Evolutionary conservation across 1,139 yeast genomes (phyloP).

Genomic region (Torulaspora globosa): DNA sequence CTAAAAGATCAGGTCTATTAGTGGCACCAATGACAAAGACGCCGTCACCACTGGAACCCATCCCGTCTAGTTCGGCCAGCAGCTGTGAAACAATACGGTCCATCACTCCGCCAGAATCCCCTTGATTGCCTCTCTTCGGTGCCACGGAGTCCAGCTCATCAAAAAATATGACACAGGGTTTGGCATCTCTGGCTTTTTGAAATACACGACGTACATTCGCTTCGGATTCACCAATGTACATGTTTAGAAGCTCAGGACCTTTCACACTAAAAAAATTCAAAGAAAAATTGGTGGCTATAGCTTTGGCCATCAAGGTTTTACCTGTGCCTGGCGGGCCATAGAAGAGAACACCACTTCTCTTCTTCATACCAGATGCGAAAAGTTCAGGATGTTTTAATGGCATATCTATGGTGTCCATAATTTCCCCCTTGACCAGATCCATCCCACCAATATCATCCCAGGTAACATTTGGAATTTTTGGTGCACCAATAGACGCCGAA

Average conservation of each 20-base stretch:
- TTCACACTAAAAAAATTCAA: slow-evolving; percentile 91
- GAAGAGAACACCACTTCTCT: slow-evolving; percentile 87
- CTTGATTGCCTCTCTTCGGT: slow-evolving; percentile 96
- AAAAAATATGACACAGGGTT: slow-evolving; percentile 94
- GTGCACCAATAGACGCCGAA: slow-evolving; percentile 95
- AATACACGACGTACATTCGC: slow-evolving; percentile 93
- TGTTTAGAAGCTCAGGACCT: slow-evolving; percentile 90
- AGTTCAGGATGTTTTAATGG: slow-evolving; percentile 91
- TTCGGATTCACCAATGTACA: slow-evolving; percentile 98
- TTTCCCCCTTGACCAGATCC: slow-evolving; percentile 84
- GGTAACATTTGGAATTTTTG: slow-evolving; percentile 86
- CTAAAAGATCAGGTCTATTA: slow-evolving; percentile 88
- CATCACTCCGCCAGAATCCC: slow-evolving; percentile 98
- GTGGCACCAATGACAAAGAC: slow-evolving; percentile 98
- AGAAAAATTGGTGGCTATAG: slow-evolving; percentile 92
- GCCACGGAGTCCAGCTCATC: slow-evolving; percentile 98
- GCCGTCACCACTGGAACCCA: slow-evolving; percentile 85
- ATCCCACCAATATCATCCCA: slow-evolving; percentile 85
- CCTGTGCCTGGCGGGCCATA: slow-evolving; percentile 99
- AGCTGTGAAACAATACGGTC: slow-evolving; percentile 94
- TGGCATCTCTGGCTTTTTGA: slow-evolving; percentile 91
- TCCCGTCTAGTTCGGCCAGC: slow-evolving; percentile 91
- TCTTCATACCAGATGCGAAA: slow-evolving; percentile 82
- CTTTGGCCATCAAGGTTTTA: slow-evolving; percentile 89
- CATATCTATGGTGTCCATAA: slow-evolving; percentile 91